phyloP scores from a whole-genome alignment of 2,329 filamentous ascomycete species.

The Cladophialophora bantiana region DNA sequence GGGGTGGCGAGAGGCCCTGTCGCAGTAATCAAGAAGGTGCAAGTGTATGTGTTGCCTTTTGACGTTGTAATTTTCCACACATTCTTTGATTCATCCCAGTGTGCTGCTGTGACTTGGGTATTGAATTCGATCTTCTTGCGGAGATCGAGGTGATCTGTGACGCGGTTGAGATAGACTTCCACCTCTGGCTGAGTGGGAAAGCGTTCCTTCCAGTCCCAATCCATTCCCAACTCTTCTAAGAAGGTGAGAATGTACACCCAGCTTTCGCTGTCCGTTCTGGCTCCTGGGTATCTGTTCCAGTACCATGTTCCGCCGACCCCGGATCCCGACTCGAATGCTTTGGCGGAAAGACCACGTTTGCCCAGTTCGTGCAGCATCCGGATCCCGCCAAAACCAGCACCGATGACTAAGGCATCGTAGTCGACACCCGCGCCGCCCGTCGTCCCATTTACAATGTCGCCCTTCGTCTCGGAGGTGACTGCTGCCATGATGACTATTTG shows the following conservation, averaged over 20 bases:
- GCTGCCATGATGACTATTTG: not conserved
- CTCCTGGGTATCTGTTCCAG: conserved; percentile 50
- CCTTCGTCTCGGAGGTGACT: not conserved
- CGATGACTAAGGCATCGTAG: conserved; percentile 42
- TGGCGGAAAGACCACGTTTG: conserved; percentile 56
- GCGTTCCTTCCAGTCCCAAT: conserved; percentile 42
- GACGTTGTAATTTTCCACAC: conserved; percentile 56
- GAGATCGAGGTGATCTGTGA: conserved; percentile 54
- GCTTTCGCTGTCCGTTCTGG: conserved; percentile 55
- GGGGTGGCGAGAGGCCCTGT: conserved; percentile 58
- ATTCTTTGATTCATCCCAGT: conserved; percentile 46
- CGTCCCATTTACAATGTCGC: not conserved
- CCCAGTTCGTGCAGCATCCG: conserved; percentile 61
- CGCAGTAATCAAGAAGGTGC: conserved; percentile 54
- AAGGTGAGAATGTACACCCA: conserved; percentile 50
- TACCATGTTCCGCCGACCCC: conserved; percentile 51
- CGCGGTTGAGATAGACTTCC: conserved; percentile 55
- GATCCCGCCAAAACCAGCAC: conserved; percentile 50
- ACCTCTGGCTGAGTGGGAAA: conserved; percentile 50
- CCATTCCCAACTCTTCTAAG: conserved; percentile 50
- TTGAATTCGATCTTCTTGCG: conserved; percentile 55
- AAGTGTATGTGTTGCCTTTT: conserved; percentile 48
- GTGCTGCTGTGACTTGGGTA: conserved; percentile 50
- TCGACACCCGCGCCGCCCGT: conserved; percentile 7
- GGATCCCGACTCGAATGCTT: conserved; percentile 61